Percentiles rank a stretch among this genome's conserved stretches.
These are phyloP conservation scores for Calophaca sinica DNA, from an alignment of 306 rosid genomes.

Conservation along the genomic window DNA sequence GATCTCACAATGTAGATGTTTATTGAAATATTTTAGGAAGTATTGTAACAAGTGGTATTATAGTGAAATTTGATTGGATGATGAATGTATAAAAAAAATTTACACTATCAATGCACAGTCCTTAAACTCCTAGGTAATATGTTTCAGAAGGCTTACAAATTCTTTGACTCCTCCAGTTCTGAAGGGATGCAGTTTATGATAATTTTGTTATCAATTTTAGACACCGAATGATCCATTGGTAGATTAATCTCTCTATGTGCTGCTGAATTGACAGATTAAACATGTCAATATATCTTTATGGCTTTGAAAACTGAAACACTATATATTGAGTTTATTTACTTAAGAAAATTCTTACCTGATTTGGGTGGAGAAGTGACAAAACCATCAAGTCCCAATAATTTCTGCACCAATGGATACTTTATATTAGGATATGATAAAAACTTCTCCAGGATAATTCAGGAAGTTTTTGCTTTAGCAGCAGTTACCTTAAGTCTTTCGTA, in stretches of 20 bases:
- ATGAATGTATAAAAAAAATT: too few relatives aligned
- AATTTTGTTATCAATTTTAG: conserved; percentile 66
- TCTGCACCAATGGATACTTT: conserved; percentile 55
- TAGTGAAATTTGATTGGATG: too few relatives aligned
- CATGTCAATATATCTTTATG: conserved; percentile 27
- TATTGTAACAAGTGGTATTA: too few relatives aligned
- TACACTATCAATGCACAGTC: too few relatives aligned
- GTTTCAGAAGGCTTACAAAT: conserved; percentile 64
- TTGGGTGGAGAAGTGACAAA: conserved; percentile 46
- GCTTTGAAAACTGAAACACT: background rate
- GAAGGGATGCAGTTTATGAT: conserved; percentile 61
- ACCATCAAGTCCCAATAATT: conserved; percentile 77
- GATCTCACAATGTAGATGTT: too few relatives aligned
- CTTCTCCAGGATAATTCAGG: background rate
- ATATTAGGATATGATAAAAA: conserved; percentile 34
- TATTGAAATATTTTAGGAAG: too few relatives aligned
- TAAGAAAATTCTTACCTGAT: conserved; percentile 58
- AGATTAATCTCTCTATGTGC: conserved; percentile 61
- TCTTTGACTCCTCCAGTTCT: conserved; percentile 58
- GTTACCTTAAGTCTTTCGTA: conserved; percentile 77
- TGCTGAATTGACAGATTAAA: conserved; percentile 52
- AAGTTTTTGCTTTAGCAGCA: background rate
- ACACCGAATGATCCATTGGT: conserved; percentile 59
- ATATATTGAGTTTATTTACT: background rate
- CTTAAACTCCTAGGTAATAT: background rate